phyloP scores from a whole-genome alignment of 768 basidiomycete species.

The Zangia roseola region DNA sequence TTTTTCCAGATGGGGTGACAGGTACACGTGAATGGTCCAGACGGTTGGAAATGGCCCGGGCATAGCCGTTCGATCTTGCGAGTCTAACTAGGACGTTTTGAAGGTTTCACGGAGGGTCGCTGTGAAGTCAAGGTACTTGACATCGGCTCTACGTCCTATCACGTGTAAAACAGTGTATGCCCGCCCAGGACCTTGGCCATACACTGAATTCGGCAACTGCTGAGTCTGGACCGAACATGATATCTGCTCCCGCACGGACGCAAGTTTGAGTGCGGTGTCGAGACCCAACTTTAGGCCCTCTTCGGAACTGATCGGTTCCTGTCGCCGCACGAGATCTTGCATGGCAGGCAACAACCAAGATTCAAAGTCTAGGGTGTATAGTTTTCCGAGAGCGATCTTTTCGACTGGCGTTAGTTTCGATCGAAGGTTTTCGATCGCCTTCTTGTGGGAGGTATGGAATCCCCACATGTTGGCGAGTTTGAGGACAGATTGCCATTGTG shows the following conservation, averaged over 20 bases:
- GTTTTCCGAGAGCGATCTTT: conserved; percentile 19
- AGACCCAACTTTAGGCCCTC: conserved; percentile 32
- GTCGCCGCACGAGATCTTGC: conserved; percentile 25
- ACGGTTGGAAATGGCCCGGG: too few relatives aligned
- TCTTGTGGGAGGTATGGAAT: conserved; percentile 30
- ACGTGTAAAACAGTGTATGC: too few relatives aligned
- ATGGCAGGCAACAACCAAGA: conserved; percentile 40
- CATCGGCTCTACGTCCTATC: background rate
- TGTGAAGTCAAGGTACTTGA: background rate
- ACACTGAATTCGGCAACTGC: too few relatives aligned
- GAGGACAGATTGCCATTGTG: conserved; percentile 38
- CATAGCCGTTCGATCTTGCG: too few relatives aligned
- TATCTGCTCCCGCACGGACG: conserved; percentile 10
- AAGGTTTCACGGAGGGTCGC: background rate
- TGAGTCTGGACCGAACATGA: background rate
- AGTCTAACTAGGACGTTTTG: background rate
- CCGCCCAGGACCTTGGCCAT: background rate
- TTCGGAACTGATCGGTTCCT: conserved; percentile 9
- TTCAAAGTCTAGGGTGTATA: conserved; percentile 11
- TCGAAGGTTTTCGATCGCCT: conserved; percentile 23
- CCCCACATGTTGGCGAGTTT: conserved; percentile 38
- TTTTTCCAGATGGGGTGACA: too few relatives aligned
- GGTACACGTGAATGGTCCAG: too few relatives aligned
- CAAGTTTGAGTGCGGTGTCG: conserved; percentile 13
- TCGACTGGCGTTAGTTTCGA: conserved; percentile 26